A percentile compares a stretch with the other conserved stretches of the same genome.
Conservation (phyloP, 768 basidiomycete genomes). For the Tubosaeta brunneosetosa region DNA sequence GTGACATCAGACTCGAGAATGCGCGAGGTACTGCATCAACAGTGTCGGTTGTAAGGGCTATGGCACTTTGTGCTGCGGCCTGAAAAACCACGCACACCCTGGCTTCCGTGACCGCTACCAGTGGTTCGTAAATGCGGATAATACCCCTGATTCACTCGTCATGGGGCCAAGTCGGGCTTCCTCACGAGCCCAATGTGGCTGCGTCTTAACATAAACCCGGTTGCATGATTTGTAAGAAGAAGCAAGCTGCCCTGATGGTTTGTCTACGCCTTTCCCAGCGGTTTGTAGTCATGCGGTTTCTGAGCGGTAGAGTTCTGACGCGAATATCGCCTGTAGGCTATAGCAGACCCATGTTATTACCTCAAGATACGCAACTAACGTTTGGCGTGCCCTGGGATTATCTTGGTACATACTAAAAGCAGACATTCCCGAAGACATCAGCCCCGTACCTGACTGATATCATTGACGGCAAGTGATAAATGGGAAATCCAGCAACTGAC, state of each 20-base stretch:
- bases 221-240: background rate
- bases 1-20: no score
- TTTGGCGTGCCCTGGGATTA: background rate
- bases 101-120: conserved; percentile 4
- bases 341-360: background rate
- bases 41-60: no score
- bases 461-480: background rate
- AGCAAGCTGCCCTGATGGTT: background rate
- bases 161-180: background rate
- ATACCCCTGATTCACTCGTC: background rate
- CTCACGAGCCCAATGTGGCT: background rate
- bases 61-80: background rate
- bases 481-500: background rate
- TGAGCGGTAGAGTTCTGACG: background rate
- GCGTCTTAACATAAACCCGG: background rate
- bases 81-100: no score
- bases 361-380: background rate
- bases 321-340: background rate
- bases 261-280: background rate
- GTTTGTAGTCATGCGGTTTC: background rate
- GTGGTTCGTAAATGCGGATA: conserved; percentile 5
- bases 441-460: background rate
- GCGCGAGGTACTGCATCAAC: no score
- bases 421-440: background rate
- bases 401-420: background rate